Evolutionary conservation across 768 basidiomycete species (phyloP).

Genomic region (Termitomyces bulborhizus): DNA sequence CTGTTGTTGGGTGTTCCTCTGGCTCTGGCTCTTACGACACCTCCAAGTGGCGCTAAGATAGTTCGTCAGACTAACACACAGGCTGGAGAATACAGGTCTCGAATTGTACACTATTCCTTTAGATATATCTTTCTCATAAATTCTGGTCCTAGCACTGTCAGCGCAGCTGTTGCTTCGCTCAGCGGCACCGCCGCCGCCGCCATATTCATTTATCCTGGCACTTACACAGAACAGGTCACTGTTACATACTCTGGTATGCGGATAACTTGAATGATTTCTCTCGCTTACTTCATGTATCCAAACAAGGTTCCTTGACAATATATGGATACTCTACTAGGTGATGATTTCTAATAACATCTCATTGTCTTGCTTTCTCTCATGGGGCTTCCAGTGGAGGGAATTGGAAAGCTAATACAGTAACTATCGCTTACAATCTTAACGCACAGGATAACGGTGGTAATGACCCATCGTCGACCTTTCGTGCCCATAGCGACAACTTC

Average conservation of each 20-base stretch:
- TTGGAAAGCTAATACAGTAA: slow-evolving; percentile 20
- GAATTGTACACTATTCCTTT: neutral
- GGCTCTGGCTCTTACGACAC: slow-evolving; percentile 11
- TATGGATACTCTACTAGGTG: slow-evolving; percentile 20
- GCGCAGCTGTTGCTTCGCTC: slow-evolving; percentile 19
- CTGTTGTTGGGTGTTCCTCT: slow-evolving; percentile 12
- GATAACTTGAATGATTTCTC: neutral
- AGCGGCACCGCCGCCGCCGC: slow-evolving; percentile 12
- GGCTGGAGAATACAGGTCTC: slow-evolving; percentile 18
- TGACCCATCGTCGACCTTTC: slow-evolving; percentile 21
- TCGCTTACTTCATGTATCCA: neutral
- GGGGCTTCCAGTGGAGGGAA: slow-evolving; percentile 11
- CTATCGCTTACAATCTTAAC: slow-evolving; percentile 21
- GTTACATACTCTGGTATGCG: slow-evolving; percentile 12
- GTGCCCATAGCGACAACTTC: slow-evolving; percentile 15
- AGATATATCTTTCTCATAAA: neutral
- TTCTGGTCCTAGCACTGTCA: slow-evolving; percentile 12
- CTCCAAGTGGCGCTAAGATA: slow-evolving; percentile 21
- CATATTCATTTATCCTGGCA: slow-evolving; percentile 21
- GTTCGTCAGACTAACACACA: slow-evolving; percentile 19
- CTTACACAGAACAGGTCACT: slow-evolving; percentile 22
- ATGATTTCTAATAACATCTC: neutral
- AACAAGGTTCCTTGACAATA: slow-evolving; percentile 15
- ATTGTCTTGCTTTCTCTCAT: neutral
- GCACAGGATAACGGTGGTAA: slow-evolving; percentile 22